These are phyloP conservation scores for Kwoniella botswanensis DNA, from an alignment of 768 basidiomycete species.

Conservation along the genomic window DNA sequence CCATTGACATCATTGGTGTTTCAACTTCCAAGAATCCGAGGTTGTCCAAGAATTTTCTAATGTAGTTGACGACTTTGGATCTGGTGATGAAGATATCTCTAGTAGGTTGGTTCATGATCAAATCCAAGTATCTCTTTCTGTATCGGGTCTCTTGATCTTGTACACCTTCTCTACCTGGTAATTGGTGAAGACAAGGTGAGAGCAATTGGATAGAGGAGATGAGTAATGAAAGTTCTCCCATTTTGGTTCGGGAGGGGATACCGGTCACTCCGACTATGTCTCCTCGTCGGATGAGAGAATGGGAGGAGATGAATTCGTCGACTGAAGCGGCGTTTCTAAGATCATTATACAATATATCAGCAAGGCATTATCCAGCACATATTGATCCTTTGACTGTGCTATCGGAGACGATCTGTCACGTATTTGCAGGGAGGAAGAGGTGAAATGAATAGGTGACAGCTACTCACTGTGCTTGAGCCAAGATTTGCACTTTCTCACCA, in stretches of 20 bases:
- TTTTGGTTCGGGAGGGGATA: conserved; percentile 86
- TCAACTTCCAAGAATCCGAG: conserved; percentile 98
- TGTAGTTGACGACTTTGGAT: conserved; percentile 86
- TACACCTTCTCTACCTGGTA: conserved; percentile 81
- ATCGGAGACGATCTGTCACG: too few relatives aligned
- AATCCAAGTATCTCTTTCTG: conserved; percentile 97
- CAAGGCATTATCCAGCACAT: not conserved
- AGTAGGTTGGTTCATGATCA: conserved; percentile 89
- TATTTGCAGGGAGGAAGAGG: not conserved
- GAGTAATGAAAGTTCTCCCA: conserved; percentile 90
- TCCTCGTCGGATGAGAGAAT: conserved; percentile 89
- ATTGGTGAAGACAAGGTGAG: conserved; percentile 92
- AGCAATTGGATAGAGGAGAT: conserved; percentile 82
- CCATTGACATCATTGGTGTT: conserved; percentile 95
- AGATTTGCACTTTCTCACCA: conserved; percentile 90
- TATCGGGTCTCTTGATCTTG: conserved; percentile 98
- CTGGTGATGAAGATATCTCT: conserved; percentile 90
- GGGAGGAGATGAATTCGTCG: conserved; percentile 68
- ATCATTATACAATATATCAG: not conserved
- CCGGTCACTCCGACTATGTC: conserved; percentile 95
- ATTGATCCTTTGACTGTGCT: not conserved
- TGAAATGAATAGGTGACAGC: not conserved
- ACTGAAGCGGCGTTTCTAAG: conserved; percentile 56
- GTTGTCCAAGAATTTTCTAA: conserved; percentile 84
- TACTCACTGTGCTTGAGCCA: conserved; percentile 82